Evolutionary conservation across 2,329 filamentous ascomycete genomes (phyloP), one percentile per base, ranked within the genome.

Genomic region (Botrytis cinerea): DNA sequence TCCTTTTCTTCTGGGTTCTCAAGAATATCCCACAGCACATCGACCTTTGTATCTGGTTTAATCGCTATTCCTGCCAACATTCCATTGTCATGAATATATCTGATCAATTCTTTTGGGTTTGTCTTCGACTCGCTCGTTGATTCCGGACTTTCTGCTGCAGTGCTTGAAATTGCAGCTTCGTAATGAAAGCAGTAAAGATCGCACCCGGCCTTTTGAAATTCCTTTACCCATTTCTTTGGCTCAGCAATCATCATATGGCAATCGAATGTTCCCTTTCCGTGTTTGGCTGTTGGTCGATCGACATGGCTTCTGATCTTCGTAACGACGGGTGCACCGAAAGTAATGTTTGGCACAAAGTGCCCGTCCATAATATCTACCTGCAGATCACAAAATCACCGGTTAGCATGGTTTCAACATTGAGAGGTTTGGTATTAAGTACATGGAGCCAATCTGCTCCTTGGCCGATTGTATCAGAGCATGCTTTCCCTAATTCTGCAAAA

Each of bases 161-260:
- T 93, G 69, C 93, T 97, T 78, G 85, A 84, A 67, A 96, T 88
- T 76, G 96, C 96, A 40, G 96, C 96, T 85, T 99, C 96, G 84
- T 98, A 98, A 87, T 99, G 96, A 87, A 99, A 99, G 87, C 96
- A 98, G 87, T 99, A 99, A n/a, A 99, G 88, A 83, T 99, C 94
- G 84, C 95, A 98, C 71, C 96, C 96, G 74, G 94, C 96, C 71
- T 92, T 91, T 83, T 96, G 90, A 86, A 99, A 98, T 75, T 97
- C 93, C 81, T 93, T 93, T 79, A 98, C 95, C 96, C 96, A 99
- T 87, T 94, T 95, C 87, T 98, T 97, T 78, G 96, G 96, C 95
- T 99, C 95, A 80, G 94, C 91, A 81, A 99, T 97, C 96, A 99
- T 99, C 96, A 99, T 98, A 84, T 99, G 96, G 87, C 96, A 99